Evolutionary conservation across 768 basidiomycete species (phyloP).

Genomic region (Hortiboletus flavorubellus): DNA sequence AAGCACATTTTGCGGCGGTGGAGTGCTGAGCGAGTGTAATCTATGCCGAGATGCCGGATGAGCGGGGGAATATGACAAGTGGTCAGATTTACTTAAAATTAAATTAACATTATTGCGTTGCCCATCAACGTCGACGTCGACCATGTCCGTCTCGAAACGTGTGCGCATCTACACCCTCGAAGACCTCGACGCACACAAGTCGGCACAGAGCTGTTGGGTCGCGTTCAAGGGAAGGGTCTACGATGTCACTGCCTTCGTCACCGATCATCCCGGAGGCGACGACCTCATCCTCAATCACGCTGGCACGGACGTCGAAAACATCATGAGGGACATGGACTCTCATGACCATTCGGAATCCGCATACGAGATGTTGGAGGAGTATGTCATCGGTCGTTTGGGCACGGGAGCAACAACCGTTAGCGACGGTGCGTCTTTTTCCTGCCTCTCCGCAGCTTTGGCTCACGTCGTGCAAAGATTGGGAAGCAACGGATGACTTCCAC

Average conservation of each 20-base stretch:
- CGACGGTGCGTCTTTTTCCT: conserved; percentile 56
- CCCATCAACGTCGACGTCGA: neutral
- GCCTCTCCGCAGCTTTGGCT: conserved; percentile 4
- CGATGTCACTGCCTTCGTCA: conserved; percentile 79
- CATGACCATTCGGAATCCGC: conserved; percentile 92
- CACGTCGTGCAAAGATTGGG: conserved; percentile 62
- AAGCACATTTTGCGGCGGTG: conserved; percentile 74
- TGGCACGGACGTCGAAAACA: conserved; percentile 73
- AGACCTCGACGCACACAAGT: conserved; percentile 67
- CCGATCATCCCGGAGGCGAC: conserved; percentile 94
- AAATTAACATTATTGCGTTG: neutral
- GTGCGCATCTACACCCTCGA: conserved; percentile 71
- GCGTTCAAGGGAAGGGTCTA: conserved; percentile 81
- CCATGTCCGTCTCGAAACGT: conserved; percentile 58
- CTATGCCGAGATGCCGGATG: conserved; percentile 9
- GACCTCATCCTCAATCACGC: conserved; percentile 82
- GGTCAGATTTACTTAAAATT: conserved; percentile 1
- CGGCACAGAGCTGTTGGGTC: conserved; percentile 73
- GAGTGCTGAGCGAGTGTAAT: conserved; percentile 38
- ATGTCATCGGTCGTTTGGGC: conserved; percentile 79
- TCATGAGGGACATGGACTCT: conserved; percentile 77
- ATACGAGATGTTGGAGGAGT: conserved; percentile 89
- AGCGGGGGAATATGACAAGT: conserved; percentile 12
- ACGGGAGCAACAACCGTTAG: conserved; percentile 68
- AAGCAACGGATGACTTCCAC: conserved; percentile 83